phyloP scores from a whole-genome alignment of 768 basidiomycete species.

The Polyporus arcularius region DNA sequence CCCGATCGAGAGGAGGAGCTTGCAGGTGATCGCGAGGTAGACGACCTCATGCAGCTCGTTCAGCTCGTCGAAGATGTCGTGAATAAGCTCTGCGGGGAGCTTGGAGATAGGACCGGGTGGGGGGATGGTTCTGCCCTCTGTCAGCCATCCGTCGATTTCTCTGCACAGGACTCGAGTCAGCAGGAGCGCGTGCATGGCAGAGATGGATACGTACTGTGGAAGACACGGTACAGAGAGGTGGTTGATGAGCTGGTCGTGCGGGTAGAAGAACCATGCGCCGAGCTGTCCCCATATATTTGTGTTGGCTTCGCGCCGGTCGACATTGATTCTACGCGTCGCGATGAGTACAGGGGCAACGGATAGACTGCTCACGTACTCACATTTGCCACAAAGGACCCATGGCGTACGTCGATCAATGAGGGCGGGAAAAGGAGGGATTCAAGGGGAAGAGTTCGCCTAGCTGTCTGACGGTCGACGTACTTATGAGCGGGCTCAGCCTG shows the following conservation, averaged over 20 bases:
- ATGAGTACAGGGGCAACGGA: neutral
- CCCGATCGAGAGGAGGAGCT: neutral
- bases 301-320: neutral
- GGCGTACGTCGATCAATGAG: neutral
- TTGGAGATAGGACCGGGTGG: neutral
- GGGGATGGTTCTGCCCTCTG: neutral
- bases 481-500: too few relatives aligned
- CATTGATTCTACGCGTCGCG: neutral
- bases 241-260: neutral
- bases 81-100: neutral
- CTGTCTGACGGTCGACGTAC: neutral
- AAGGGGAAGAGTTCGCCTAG: neutral
- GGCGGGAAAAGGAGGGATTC: neutral
- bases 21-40: slow-evolving; percentile 7
- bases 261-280: slow-evolving; percentile 3
- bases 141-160: neutral
- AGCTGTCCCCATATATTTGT: neutral
- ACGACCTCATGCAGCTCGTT: neutral
- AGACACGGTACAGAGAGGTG: neutral
- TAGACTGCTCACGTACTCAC: neutral
- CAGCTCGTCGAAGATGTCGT: neutral
- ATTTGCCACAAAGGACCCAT: slow-evolving; percentile 1
- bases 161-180: neutral
- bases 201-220: neutral
- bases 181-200: neutral